Base-by-base conservation (phyloP, 306 rosid genomes). In the Cucurbita pepo region DNA sequence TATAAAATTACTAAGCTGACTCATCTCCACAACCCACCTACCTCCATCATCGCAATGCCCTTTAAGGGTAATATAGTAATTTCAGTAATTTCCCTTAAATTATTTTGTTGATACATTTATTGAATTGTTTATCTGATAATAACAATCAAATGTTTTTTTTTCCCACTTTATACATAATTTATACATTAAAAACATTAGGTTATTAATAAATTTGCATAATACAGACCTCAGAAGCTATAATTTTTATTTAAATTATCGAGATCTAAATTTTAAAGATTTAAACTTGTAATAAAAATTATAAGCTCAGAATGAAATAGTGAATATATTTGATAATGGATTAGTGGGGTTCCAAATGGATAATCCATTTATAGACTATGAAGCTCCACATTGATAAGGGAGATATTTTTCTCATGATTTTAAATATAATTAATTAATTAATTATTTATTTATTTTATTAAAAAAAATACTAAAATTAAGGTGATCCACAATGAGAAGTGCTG, bases 1-100 rank as follows among this genome's bases (percentile, higher is more conserved):
- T 21, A 13, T 44, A 45, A 21, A 45, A 66, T 22, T 22, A 22
- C 6, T 3, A 22, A 67, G 56, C 22, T 67, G 73, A 45, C 21
- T 67, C 73, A 67, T 67, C 73, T 6, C 73, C 73, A 44, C 73
- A 6, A 13, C 19, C 43, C 73, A 67, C 73, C 73, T 7, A 67
- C 72, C 56, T 66, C 19, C 12, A 65, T 13, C 38, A 21, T 41
- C 19, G 47, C 4, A 12, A 59, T 6, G 21, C 11, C 19, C n/a
- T 12, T 11, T 4, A 34, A 59, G 1, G n/a, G n/a, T 30, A 57
- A 57, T 57, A 21, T 57, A 25, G 5, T 63, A 16, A 36, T 40
- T 63, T 38, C 41, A 0, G 5, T 9, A 30, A 30, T 3, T 40
- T 18, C 40, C 11, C 43, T 64, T 18, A 5, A 64, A 67, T 47